Percentiles rank a stretch among this genome's conserved stretches.
Evolutionary conservation across 768 basidiomycete species (phyloP).

Genomic region (Boletus vinaceobasis): DNA sequence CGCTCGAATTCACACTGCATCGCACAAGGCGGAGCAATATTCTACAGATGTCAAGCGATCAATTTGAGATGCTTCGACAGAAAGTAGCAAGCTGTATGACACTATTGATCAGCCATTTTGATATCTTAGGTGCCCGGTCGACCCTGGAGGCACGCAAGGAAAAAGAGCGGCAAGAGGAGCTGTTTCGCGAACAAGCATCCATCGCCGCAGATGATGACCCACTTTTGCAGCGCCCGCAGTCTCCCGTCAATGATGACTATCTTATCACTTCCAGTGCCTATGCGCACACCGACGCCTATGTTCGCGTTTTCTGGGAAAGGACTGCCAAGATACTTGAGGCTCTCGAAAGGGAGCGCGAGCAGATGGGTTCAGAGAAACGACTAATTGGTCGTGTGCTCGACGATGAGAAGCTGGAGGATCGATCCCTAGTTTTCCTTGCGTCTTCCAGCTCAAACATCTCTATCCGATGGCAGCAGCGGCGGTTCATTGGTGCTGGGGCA

Average conservation of each 20-base stretch:
- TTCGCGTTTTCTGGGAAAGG: slow-evolving; percentile 77
- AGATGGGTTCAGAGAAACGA: slow-evolving; percentile 64
- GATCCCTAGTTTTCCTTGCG: slow-evolving; percentile 90
- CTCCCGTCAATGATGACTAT: slow-evolving; percentile 37
- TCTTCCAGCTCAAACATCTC: slow-evolving; percentile 95
- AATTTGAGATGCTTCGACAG: slow-evolving; percentile 86
- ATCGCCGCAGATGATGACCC: slow-evolving; percentile 45
- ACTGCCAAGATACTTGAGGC: slow-evolving; percentile 53
- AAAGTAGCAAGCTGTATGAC: slow-evolving; percentile 97
- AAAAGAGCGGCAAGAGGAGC: slow-evolving; percentile 77
- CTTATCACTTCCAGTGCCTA: slow-evolving; percentile 27
- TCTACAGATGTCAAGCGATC: slow-evolving; percentile 78
- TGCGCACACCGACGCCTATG: slow-evolving; percentile 56
- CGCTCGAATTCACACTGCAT: slow-evolving; percentile 86
- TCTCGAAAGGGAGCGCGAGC: slow-evolving; percentile 63
- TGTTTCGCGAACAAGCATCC: slow-evolving; percentile 51
- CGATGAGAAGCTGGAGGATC: slow-evolving; percentile 89
- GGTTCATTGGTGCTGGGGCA: slow-evolving; percentile 97
- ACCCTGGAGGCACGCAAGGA: slow-evolving; percentile 85
- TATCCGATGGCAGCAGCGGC: slow-evolving; percentile 96
- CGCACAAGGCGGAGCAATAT: slow-evolving; percentile 89
- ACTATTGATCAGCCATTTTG: slow-evolving; percentile 94
- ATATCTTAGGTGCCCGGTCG: slow-evolving; percentile 93
- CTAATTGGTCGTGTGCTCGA: slow-evolving; percentile 90
- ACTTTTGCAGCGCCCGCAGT: slow-evolving; percentile 41